Evolutionary conservation across 768 basidiomycete species (phyloP).

Genomic region (Tulasnella sp.): DNA sequence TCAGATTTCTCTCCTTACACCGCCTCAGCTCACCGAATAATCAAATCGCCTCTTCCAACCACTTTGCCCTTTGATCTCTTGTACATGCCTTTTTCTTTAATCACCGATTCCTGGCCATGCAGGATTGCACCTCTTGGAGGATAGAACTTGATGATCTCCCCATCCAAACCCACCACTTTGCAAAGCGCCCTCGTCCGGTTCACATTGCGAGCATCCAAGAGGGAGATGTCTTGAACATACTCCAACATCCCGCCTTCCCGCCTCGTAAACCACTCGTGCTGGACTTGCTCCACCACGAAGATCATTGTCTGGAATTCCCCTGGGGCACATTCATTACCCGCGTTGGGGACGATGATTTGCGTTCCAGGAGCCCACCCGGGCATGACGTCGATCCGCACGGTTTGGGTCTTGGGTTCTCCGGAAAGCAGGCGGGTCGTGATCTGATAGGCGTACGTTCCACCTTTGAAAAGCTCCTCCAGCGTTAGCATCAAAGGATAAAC

Average conservation of each 20-base stretch:
- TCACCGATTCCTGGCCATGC: constrained; percentile 45
- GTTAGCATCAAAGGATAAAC: constrained; percentile 60
- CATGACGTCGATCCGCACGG: constrained; percentile 57
- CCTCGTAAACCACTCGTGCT: constrained; percentile 55
- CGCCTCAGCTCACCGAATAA: constrained; percentile 50
- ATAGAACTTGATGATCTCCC: constrained; percentile 42
- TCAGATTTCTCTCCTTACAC: neutral
- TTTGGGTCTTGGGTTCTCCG: constrained; percentile 42
- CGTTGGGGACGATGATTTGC: constrained; percentile 52
- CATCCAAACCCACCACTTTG: constrained; percentile 54
- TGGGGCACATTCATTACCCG: constrained; percentile 60
- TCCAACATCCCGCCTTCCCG: constrained; percentile 52
- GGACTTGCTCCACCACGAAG: constrained; percentile 60
- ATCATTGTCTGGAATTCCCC: constrained; percentile 60
- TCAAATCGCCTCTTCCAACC: constrained; percentile 58
- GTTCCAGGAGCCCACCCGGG: constrained; percentile 62
- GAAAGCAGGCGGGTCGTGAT: constrained; percentile 55
- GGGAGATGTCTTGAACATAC: constrained; percentile 52
- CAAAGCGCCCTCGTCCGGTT: neutral
- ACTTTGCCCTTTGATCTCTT: constrained; percentile 49
- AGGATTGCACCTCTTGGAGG: constrained; percentile 50
- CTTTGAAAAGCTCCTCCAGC: constrained; percentile 58
- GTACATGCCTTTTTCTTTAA: constrained; percentile 64
- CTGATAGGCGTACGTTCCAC: constrained; percentile 53
- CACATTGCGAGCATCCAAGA: constrained; percentile 48